Conservation (phyloP, 2,329 filamentous ascomycete species). For the Alternaria arbusti region DNA sequence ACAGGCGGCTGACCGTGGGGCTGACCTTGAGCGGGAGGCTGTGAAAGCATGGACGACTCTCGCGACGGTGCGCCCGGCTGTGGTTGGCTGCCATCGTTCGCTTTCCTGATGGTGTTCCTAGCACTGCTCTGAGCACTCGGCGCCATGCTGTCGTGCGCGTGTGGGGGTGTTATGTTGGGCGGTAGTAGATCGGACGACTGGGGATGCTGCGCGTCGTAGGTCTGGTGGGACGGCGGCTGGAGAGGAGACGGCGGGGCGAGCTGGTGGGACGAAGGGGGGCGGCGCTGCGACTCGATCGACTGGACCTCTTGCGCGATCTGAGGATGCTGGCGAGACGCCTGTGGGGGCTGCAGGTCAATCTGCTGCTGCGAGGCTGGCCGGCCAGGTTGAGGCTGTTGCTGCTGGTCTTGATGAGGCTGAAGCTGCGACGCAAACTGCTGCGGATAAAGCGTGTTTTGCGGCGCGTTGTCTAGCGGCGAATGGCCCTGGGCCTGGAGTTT, state of each 20-base stretch:
- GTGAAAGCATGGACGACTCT: slow-evolving; percentile 45
- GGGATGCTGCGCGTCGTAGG: slow-evolving; percentile 40
- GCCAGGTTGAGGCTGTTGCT: slow-evolving; percentile 35
- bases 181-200: slow-evolving; percentile 33
- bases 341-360: slow-evolving; percentile 42
- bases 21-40: slow-evolving; percentile 47
- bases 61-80: slow-evolving; percentile 41
- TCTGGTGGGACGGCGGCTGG: slow-evolving; percentile 39
- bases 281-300: slow-evolving; percentile 37
- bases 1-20: slow-evolving; percentile 43
- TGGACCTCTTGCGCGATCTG: slow-evolving; percentile 39
- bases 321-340: slow-evolving; percentile 36
- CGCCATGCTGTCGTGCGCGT: slow-evolving; percentile 44
- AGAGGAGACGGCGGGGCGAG: slow-evolving; percentile 45
- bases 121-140: slow-evolving; percentile 27
- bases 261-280: slow-evolving; percentile 44
- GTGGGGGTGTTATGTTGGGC: slow-evolving; percentile 37
- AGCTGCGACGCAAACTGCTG: slow-evolving; percentile 23
- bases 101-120: slow-evolving; percentile 45
- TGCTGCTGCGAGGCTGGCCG: slow-evolving; percentile 41
- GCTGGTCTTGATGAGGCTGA: slow-evolving; percentile 30
- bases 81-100: slow-evolving; percentile 37
- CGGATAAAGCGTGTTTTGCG: slow-evolving; percentile 34
- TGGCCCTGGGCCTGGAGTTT: slow-evolving; percentile 30
- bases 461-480: slow-evolving; percentile 33